A percentile compares a stretch with the other conserved stretches of the same genome.
Evolutionary conservation across 768 basidiomycete species (phyloP).

Genomic region (Strobilomyces dryophilus): DNA sequence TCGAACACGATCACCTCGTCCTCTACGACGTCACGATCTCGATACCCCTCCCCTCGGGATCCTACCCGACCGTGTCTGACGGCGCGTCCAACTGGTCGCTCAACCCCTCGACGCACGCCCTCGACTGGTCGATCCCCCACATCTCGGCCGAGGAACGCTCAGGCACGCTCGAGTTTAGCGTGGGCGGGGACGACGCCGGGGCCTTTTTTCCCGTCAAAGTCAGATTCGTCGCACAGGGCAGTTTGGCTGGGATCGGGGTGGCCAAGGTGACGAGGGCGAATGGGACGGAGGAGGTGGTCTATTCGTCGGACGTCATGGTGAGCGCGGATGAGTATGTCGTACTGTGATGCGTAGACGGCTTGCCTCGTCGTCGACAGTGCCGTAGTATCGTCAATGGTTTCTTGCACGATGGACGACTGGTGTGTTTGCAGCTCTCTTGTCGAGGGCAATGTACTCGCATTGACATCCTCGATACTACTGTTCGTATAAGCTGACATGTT

Average conservation of each 20-base stretch:
- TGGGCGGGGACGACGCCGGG: conserved; percentile 76
- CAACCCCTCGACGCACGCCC: conserved; percentile 71
- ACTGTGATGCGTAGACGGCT: conserved; percentile 26
- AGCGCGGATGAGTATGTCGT: conserved; percentile 55
- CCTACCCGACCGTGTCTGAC: conserved; percentile 80
- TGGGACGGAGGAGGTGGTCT: conserved; percentile 44
- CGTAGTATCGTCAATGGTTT: background rate
- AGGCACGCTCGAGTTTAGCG: conserved; percentile 88
- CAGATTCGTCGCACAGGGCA: conserved; percentile 75
- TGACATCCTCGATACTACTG: background rate
- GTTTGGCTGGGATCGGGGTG: conserved; percentile 73
- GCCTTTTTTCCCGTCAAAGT: conserved; percentile 93
- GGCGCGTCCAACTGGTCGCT: conserved; percentile 70
- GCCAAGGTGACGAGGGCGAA: conserved; percentile 52
- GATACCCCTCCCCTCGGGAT: conserved; percentile 86
- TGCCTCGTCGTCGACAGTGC: background rate
- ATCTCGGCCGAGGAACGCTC: conserved; percentile 62
- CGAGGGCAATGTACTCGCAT: background rate
- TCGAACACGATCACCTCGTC: conserved; percentile 77
- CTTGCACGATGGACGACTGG: background rate
- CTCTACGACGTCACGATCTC: conserved; percentile 84
- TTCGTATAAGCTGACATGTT: background rate
- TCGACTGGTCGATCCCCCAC: conserved; percentile 80
- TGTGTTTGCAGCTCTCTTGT: no score
- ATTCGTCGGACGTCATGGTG: conserved; percentile 54